Evolutionary conservation across 441 rosid species (phyloP).

Genomic region (Bruguiera hainesii): DNA sequence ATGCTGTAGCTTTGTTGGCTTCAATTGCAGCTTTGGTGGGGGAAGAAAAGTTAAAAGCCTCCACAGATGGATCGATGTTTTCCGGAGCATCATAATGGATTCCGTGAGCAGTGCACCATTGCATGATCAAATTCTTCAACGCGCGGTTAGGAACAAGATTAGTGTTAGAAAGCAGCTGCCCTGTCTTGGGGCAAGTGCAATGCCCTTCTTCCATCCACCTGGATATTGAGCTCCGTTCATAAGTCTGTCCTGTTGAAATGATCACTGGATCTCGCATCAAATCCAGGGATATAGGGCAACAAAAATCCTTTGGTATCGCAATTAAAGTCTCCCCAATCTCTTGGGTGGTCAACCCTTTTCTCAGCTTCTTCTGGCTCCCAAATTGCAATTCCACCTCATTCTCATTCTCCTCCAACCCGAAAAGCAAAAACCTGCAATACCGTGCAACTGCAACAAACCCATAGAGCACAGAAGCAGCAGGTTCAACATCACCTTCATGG

Average conservation of each 20-base stretch:
- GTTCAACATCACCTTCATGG: constrained; percentile 80
- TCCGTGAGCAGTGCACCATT: constrained; percentile 79
- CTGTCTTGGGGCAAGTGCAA: constrained; percentile 79
- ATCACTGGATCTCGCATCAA: constrained; percentile 93
- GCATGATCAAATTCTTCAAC: constrained; percentile 72
- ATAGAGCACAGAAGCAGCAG: constrained; percentile 67
- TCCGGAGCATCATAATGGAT: constrained; percentile 58
- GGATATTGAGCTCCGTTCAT: constrained; percentile 73
- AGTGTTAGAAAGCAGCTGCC: constrained; percentile 61
- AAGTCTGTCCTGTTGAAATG: constrained; percentile 83
- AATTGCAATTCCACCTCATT: constrained; percentile 43
- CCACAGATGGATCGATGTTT: constrained; percentile 41
- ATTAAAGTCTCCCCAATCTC: constrained; percentile 72
- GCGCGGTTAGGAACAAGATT: constrained; percentile 83
- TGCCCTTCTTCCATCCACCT: constrained; percentile 97
- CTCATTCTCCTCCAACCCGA: constrained; percentile 66
- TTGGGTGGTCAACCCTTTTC: constrained; percentile 55
- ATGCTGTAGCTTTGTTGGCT: constrained; percentile 74
- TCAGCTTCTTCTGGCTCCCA: constrained; percentile 45
- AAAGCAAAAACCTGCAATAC: constrained; percentile 71
- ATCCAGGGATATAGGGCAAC: constrained; percentile 80
- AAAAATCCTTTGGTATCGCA: constrained; percentile 72
- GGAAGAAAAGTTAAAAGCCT: constrained; percentile 47
- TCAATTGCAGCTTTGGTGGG: constrained; percentile 71
- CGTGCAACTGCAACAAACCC: constrained; percentile 77